Base-by-base conservation (phyloP, 2,329 filamentous ascomycete species). In the Aspergillus versicolor region DNA sequence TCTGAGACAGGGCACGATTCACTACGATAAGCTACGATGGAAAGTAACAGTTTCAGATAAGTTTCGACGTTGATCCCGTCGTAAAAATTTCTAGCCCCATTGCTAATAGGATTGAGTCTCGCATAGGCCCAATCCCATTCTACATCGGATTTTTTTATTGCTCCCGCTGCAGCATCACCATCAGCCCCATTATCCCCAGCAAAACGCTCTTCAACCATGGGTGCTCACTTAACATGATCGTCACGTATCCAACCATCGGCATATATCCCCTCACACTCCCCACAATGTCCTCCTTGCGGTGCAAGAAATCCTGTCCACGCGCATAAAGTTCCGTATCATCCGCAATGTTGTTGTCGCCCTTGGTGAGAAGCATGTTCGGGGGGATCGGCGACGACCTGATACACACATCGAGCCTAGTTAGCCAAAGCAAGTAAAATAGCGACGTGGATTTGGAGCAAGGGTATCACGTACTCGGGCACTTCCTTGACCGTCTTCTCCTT, bases 131-230 rank as follows among this genome's bases (percentile, higher is more conserved):
- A 11, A 30, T 30, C 27, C 27, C 27, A 8, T 30, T 30, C 11
- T 34, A 48, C 13, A 45, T 22, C 19, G n/a, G 27, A 30, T 30
- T 41, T 8, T 9, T 32, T 48, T 55, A 58, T 68, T 79, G 97
- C 79, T 99, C 94, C 69, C 92, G 81, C 74, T 99, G 94, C 67
- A 99, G 74, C 47, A 99, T 88, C 24, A 97, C 94, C 78, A 96
- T 86, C 67, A 97, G 73, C 1, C 93, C 94, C 94, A 99, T 99
- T 50, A 97, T 83, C 1, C 91, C 93, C 69, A 99, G 75, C 87
- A 97, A 90, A 24, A 88, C 93, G 43, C 91, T 95, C 84, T 99
- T 99, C 67, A 97, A 75, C 93, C 93, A 97, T 5, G 94, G 94
- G 72, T 99, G 88, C 74, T 99, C 94, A 61, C 90, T 94, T 61